Evolutionary conservation across 2,329 filamentous ascomycete genomes (phyloP), one percentile per base, ranked within the genome.

Genomic region (Aureobasidium sp.): DNA sequence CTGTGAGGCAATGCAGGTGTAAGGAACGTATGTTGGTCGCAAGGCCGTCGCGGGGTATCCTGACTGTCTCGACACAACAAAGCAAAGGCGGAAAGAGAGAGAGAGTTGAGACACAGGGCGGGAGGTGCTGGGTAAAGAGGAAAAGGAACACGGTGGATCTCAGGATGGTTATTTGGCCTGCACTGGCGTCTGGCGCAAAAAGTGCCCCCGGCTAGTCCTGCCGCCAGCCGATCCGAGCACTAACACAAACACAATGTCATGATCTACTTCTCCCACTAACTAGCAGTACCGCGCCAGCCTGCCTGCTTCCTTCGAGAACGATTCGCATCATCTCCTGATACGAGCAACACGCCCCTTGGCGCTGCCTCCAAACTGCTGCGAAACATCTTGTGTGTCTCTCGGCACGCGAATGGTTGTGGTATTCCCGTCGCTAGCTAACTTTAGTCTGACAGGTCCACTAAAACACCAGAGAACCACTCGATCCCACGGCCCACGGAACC

Each of bases 381-480:
- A 33, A 35, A 57, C 53, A 22, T 57, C 17, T 24, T 11, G 7
- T 6, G 14, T 45, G 39, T 4, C 40, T 45, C 50, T 42, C 37
- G 53, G 39, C 39, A 57, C 31, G 31, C 31, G 31, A 33, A 33
- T 33, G 31, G 24, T 24, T 24, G 24, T 24, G 24, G 27, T 57
- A 45, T 45, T 45, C 29, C 53, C 53, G 53, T 45, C 5, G 27
- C 37, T 42, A 45, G 53, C 53, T 45, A 57, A 57, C 39, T 57
- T 57, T 57, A 35, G 53, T 44, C 39, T 57, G 53, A 57, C 53
- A 57, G 53, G 27, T 45, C 53, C 53, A 57, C 53, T 57, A 45
- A 57, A 44, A 17, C n/a, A 33, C n/a, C 39, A 35, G 35, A 12
- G 22, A 31, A 22, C 50, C 12, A 48, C 45, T 17, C n/a, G 19